These are phyloP conservation scores for Akanthomyces dipterigenus DNA, from an alignment of 2,329 filamentous ascomycete genomes.

Conservation along the genomic window DNA sequence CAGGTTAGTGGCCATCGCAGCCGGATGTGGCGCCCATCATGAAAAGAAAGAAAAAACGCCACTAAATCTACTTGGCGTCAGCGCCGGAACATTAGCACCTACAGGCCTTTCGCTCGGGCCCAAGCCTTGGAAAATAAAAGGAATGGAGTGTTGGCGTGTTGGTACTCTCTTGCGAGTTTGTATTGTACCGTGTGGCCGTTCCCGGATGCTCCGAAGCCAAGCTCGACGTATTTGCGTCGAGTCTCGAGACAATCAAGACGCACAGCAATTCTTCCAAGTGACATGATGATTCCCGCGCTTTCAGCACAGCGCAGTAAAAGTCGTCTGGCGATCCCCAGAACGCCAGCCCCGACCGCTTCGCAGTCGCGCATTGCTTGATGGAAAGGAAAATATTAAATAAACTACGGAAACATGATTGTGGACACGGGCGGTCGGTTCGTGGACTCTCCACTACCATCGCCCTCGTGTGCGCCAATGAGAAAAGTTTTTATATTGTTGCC, in stretches of 20 bases:
- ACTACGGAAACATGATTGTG: neutral
- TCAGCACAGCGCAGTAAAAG: no score
- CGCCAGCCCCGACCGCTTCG: neutral
- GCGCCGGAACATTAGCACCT: neutral
- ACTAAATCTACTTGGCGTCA: conserved; percentile 6
- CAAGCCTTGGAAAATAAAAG: no score
- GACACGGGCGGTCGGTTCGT: neutral
- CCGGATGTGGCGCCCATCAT: conserved; percentile 6
- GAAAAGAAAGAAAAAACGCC: neutral
- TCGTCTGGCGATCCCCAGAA: neutral
- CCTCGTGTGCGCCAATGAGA: neutral
- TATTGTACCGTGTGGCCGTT: neutral
- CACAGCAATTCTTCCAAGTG: neutral
- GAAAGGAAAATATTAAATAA: neutral
- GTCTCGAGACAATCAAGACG: neutral
- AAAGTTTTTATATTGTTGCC: conserved; percentile 6
- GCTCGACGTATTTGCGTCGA: neutral
- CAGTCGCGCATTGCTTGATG: neutral
- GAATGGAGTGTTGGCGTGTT: neutral
- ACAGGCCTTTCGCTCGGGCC: no score
- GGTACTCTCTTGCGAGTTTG: neutral
- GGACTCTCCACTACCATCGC: neutral
- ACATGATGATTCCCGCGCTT: neutral
- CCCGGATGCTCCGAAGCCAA: neutral
- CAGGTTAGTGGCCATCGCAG: neutral